Conservation (phyloP, 202 grass and related monocot genomes). For the Cymbopogon flexuosus region DNA sequence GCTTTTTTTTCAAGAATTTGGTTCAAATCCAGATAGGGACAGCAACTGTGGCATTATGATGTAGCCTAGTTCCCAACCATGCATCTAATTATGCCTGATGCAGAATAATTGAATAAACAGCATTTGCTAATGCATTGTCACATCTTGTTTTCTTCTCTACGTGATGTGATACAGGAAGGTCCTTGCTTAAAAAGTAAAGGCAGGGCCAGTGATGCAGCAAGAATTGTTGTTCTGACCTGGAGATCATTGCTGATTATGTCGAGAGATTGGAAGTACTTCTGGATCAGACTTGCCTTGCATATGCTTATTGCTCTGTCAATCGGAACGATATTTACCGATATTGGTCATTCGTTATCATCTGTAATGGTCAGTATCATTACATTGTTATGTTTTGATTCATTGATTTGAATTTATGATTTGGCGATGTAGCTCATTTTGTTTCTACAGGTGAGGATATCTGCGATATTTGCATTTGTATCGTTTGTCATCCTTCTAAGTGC, state of each 20-base stretch:
- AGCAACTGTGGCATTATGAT: neutral
- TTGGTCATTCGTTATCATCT: constrained; percentile 89
- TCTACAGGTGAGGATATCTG: constrained; percentile 78
- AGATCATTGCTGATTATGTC: constrained; percentile 96
- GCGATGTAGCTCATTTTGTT: constrained; percentile 9
- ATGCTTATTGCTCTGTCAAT: constrained; percentile 69
- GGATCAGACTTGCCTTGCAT: constrained; percentile 74
- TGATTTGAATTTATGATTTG: neutral
- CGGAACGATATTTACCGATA: constrained; percentile 64
- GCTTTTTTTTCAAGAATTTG: neutral
- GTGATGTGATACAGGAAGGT: constrained; percentile 63
- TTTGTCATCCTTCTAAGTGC: constrained; percentile 81
- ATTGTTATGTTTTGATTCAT: neutral
- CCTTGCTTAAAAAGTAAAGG: constrained; percentile 77
- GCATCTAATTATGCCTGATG: neutral
- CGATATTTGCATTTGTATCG: constrained; percentile 77
- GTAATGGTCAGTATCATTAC: constrained; percentile 54
- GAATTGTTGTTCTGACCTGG: constrained; percentile 73
- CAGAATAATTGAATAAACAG: neutral
- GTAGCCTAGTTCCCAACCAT: neutral
- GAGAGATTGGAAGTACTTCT: constrained; percentile 91
- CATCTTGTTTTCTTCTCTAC: neutral
- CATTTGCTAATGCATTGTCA: neutral
- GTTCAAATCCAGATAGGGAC: neutral
- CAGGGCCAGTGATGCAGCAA: constrained; percentile 52